These are phyloP conservation scores for Scheffersomyces cryptocercus DNA, from an alignment of 1,139 yeast genomes.

Conservation along the genomic window DNA sequence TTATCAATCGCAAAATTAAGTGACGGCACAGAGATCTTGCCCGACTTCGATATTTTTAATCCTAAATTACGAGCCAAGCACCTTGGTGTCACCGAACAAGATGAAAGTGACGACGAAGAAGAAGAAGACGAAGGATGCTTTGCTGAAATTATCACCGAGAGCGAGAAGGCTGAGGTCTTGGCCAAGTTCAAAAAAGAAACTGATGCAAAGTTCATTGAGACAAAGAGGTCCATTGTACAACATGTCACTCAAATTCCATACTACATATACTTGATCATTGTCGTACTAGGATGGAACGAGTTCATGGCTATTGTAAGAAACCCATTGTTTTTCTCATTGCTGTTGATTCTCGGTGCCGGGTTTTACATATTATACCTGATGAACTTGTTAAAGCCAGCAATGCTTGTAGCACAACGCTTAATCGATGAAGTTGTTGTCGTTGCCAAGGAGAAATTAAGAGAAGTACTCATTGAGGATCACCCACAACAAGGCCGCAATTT, in stretches of 20 bases:
- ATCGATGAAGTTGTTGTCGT: slow-evolving; percentile 56
- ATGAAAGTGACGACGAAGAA: slow-evolving; percentile 41
- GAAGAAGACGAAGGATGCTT: slow-evolving; percentile 44
- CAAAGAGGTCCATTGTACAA: slow-evolving; percentile 73
- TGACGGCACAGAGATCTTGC: slow-evolving; percentile 56
- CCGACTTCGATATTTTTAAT: slow-evolving; percentile 51
- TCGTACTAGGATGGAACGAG: slow-evolving; percentile 94
- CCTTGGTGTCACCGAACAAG: slow-evolving; percentile 29
- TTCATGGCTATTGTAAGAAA: slow-evolving; percentile 84
- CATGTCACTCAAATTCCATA: slow-evolving; percentile 79
- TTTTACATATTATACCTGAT: slow-evolving; percentile 67
- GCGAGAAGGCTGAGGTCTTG: slow-evolving; percentile 58
- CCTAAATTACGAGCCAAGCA: slow-evolving; percentile 22
- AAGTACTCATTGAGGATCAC: slow-evolving; percentile 41
- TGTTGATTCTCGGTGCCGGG: slow-evolving; percentile 56
- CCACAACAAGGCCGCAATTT: slow-evolving; percentile 27
- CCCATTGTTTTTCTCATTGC: slow-evolving; percentile 70
- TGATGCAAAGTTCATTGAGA: slow-evolving; percentile 81
- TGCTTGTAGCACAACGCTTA: slow-evolving; percentile 58
- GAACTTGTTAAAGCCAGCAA: slow-evolving; percentile 76
- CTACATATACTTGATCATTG: slow-evolving; percentile 70
- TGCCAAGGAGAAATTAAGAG: slow-evolving; percentile 60
- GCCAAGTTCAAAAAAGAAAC: slow-evolving; percentile 72
- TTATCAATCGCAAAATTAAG: slow-evolving; percentile 58
- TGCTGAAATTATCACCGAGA: slow-evolving; percentile 57